Base-by-base conservation (phyloP, 345 rosid genomes). In the Carallia brachiata region DNA sequence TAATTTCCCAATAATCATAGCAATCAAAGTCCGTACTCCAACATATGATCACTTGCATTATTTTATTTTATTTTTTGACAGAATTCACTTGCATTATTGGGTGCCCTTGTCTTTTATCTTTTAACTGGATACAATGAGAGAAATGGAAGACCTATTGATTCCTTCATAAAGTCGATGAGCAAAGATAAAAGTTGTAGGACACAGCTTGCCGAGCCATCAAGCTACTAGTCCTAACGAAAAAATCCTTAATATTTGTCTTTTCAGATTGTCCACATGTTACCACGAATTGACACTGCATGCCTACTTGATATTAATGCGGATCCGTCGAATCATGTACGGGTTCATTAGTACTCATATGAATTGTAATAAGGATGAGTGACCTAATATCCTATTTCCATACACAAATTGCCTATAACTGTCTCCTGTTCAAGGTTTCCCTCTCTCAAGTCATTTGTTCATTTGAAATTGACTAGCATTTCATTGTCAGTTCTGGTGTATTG, bases 241-340 rank as follows among this genome's bases (percentile, higher is more conserved):
- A 78, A 89, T 88, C 96, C 98, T 89, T 91, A 91, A 93, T 81
- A 80, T 87, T 89, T 91, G 98, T 94, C 97, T 88, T 86, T 91
- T 87, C 94, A 89, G 84, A 74, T 88, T 84, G 97, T 89, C 94
- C 83, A 68, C 78, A 83, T 71, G 31, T 74, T 72, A 70, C 71
- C 62, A 62, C 63, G 48, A 69, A 57, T 1, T 67, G 78, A 80
- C 76, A 61, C 85, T 73, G 59, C 67, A 48, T 48, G 55, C 23
- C 73, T 32, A 39, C 6, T 13, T 9, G 18, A 50, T 19, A 48
- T n/a, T 53, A 56, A 53, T 50, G 37, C 34, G 54, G 70, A 72
- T 61, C 19, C 52, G 66, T 61, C 61, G 17, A 50, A 52, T 68
- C 67, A 61, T 23, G 23, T 23, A 23, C 34, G 48, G n/a, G 67